Conservation (phyloP, 805 yeast species). For the Cyberlindnera galapagoensis region DNA sequence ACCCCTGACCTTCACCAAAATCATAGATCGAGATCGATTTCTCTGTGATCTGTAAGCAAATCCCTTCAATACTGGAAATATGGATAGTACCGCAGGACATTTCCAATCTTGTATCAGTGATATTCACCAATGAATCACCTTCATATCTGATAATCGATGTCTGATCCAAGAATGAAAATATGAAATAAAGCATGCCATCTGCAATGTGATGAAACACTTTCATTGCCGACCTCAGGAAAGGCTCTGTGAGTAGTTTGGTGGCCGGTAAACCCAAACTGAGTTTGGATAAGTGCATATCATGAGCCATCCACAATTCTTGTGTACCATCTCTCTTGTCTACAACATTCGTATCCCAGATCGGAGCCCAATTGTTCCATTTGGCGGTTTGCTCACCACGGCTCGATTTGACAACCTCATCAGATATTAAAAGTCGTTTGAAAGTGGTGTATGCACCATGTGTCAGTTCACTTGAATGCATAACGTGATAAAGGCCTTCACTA, state of each 20-base stretch:
- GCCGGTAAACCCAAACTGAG: conserved; percentile 16
- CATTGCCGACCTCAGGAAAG: conserved; percentile 12
- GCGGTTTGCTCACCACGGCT: conserved; percentile 9
- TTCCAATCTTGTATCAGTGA: conserved; percentile 17
- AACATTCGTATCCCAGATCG: conserved; percentile 35
- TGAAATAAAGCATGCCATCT: conserved; percentile 22
- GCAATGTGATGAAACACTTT: conserved; percentile 13
- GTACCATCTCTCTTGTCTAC: conserved; percentile 20
- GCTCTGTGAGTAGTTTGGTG: conserved; percentile 13
- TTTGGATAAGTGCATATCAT: conserved; percentile 16
- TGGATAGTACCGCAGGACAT: conserved; percentile 11
- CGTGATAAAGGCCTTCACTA: conserved; percentile 9
- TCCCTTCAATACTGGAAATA: conserved; percentile 9
- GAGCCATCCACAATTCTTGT: conserved; percentile 34
- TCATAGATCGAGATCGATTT: conserved; percentile 16
- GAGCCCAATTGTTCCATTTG: conserved; percentile 42
- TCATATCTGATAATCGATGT: conserved; percentile 31
- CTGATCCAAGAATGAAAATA: conserved; percentile 34
- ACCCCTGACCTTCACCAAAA: conserved; percentile 8
- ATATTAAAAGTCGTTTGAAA: no score
- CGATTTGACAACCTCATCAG: conserved; percentile 18
- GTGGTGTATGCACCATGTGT: conserved; percentile 33
- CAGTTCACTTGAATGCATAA: conserved; percentile 34
- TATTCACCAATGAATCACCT: conserved; percentile 23
- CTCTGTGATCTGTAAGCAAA: conserved; percentile 22